Percentiles rank a stretch among this genome's conserved stretches.
phyloP scores from a whole-genome alignment of 2,329 filamentous ascomycete genomes.

The Curvularia spicifera region DNA sequence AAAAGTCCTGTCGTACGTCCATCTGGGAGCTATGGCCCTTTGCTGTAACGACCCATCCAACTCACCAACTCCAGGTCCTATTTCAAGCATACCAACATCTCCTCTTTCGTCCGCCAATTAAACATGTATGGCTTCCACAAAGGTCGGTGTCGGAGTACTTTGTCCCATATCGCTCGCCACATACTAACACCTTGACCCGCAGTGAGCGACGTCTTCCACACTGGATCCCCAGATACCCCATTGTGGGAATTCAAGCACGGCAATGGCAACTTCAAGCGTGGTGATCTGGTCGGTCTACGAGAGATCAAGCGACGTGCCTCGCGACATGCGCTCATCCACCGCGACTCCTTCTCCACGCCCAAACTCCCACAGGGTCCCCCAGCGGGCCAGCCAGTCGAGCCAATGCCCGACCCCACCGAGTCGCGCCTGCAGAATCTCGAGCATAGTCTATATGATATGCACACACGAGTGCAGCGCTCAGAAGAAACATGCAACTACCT shows the following conservation, averaged over 20 bases:
- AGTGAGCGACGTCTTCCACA: conserved; percentile 99
- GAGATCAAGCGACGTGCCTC: conserved; percentile 97
- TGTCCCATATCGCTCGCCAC: conserved; percentile 4
- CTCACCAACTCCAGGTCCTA: conserved; percentile 72
- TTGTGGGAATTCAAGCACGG: conserved; percentile 99
- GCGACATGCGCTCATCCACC: conserved; percentile 88
- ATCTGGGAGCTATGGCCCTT: conserved; percentile 32
- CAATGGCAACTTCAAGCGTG: conserved; percentile 94
- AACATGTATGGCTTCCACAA: conserved; percentile 99
- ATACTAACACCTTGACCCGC: conserved; percentile 15
- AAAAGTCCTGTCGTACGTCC: conserved; percentile 90
- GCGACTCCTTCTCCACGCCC: conserved; percentile 80
- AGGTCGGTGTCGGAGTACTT: conserved; percentile 62
- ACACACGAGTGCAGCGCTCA: conserved; percentile 74
- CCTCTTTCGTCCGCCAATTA: conserved; percentile 94
- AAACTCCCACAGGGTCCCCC: conserved; percentile 75
- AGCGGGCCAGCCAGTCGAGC: conserved; percentile 82
- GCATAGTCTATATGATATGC: conserved; percentile 81
- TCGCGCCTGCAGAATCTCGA: conserved; percentile 77
- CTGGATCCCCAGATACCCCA: conserved; percentile 87
- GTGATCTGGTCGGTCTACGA: conserved; percentile 85
- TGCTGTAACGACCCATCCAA: conserved; percentile 32
- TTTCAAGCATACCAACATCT: conserved; percentile 99
- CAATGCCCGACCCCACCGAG: conserved; percentile 80
- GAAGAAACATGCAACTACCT: conserved; percentile 84